Conservation (phyloP, 805 yeast species). For the Yarrowia keelungensis region DNA sequence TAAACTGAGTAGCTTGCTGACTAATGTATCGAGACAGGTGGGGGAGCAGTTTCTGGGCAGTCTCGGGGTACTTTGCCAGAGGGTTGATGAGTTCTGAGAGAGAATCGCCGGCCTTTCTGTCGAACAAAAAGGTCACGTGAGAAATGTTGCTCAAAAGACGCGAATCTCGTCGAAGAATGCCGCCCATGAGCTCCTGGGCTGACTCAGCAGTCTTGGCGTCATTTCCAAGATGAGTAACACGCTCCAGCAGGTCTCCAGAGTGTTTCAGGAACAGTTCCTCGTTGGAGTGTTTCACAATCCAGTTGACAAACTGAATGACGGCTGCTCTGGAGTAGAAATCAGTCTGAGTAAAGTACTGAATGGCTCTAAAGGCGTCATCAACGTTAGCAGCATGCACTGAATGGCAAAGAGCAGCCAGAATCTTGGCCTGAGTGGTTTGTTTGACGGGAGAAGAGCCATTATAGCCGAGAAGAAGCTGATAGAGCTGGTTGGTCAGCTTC, state of each 20-base stretch:
- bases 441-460: conserved; percentile 60
- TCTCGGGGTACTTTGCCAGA: conserved; percentile 17
- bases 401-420: conserved; percentile 58
- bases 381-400: conserved; percentile 61
- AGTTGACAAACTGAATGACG: conserved; percentile 68
- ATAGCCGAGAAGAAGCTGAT: conserved; percentile 60
- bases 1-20: conserved; percentile 62
- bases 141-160: conserved; percentile 56
- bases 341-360: conserved; percentile 66
- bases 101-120: conserved; percentile 52
- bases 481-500: conserved; percentile 55
- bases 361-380: conserved; percentile 58
- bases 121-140: conserved; percentile 70
- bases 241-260: conserved; percentile 22
- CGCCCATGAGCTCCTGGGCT: conserved; percentile 79
- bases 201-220: conserved; percentile 26
- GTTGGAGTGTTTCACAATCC: conserved; percentile 46
- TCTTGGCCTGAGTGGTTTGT: conserved; percentile 61
- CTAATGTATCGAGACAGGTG: conserved; percentile 41
- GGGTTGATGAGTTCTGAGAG: conserved; percentile 32
- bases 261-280: conserved; percentile 20
- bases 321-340: conserved; percentile 60
- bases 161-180: conserved; percentile 60
- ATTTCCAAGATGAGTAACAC: conserved; percentile 19
- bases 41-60: conserved; percentile 28